Evolutionary conservation across 176 grass and related monocot species (phyloP), one percentile per base, ranked within the genome.

Genomic region (Zoysia japonica): DNA sequence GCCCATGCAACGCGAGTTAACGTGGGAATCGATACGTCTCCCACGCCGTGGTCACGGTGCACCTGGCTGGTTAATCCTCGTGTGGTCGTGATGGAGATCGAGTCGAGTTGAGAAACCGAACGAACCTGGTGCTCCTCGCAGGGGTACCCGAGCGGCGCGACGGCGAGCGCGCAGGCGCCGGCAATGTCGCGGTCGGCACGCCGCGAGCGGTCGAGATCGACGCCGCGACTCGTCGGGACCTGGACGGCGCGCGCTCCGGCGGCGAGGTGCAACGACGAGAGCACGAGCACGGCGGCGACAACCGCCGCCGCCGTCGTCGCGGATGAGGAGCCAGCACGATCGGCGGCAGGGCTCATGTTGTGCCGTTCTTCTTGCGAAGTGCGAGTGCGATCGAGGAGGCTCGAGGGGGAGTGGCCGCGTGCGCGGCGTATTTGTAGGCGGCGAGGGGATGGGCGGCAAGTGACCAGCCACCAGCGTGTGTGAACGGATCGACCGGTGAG

Each of bases 111-210:
- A 3, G 2, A 3, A 17, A 17, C 53, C 42, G 43, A 37, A 1
- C n/a, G 9, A 2, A 93, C 93, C 93, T 91, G 73, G 39, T 87
- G 86, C 87, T 97, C 93, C 12, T 97, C 88, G 53, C 93, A 97
- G 35, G 86, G 60, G 78, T 97, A 97, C 5, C 90, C 93, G 47
- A 51, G 71, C 15, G 88, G 93, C 28, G 78, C 4, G 38, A 97
- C 80, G 13, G 84, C 78, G 13, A 74, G 65, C 16, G 83, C 50
- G 76, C 93, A 97, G 14, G 80, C 51, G 1, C 90, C 72, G 11
- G 15, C 79, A 64, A 72, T 65, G 79, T 62, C 46, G 42, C 55
- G 2, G 72, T 4, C 16, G 9, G 11, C 45, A 5, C n/a, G 57
- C 57, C 57, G 19, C 57, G 12, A 28, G 19, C n/a, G 55, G 17